Percentiles rank a stretch among this genome's conserved stretches.
Evolutionary conservation across 75 land plant genomes (phyloP).

Genomic region (Selaginella moellendorffii): DNA sequence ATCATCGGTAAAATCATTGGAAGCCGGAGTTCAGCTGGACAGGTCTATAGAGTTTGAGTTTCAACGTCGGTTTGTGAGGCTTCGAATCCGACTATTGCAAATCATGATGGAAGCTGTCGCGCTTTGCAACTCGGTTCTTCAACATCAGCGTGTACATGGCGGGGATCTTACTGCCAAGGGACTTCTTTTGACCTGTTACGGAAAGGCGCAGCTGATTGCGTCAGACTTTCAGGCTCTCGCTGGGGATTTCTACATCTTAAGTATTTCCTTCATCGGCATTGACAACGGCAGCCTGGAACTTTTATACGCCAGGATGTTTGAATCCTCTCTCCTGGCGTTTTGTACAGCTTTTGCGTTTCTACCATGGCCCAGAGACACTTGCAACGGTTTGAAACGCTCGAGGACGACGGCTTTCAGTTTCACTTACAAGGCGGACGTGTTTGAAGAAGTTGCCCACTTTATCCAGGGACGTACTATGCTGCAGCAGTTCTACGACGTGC

Average conservation of each 20-base stretch:
- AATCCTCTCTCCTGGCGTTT: neutral
- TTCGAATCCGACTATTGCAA: conserved; percentile 34
- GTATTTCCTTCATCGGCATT: conserved; percentile 40
- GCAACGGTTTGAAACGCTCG: neutral
- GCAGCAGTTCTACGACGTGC: too few relatives aligned
- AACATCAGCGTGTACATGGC: neutral
- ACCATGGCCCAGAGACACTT: neutral
- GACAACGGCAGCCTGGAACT: conserved; percentile 31
- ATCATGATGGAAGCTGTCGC: conserved; percentile 26
- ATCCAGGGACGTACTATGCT: neutral
- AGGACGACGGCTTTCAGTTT: neutral
- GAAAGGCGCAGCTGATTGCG: conserved; percentile 1
- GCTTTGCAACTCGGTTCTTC: conserved; percentile 9
- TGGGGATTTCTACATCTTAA: conserved; percentile 43
- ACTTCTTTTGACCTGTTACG: neutral
- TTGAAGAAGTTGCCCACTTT: neutral
- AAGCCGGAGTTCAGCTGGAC: conserved; percentile 19
- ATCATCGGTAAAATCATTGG: conserved; percentile 17
- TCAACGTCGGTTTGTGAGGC: conserved; percentile 49
- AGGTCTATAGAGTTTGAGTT: conserved; percentile 29
- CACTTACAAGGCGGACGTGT: neutral
- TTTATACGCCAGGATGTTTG: conserved; percentile 10
- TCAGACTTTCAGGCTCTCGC: conserved; percentile 22
- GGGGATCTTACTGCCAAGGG: neutral
- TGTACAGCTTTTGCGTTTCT: neutral